A percentile compares a stretch with the other conserved stretches of the same genome.
Conservation (phyloP, 495 filamentous ascomycete species). For the Talaromyces adpressus region DNA sequence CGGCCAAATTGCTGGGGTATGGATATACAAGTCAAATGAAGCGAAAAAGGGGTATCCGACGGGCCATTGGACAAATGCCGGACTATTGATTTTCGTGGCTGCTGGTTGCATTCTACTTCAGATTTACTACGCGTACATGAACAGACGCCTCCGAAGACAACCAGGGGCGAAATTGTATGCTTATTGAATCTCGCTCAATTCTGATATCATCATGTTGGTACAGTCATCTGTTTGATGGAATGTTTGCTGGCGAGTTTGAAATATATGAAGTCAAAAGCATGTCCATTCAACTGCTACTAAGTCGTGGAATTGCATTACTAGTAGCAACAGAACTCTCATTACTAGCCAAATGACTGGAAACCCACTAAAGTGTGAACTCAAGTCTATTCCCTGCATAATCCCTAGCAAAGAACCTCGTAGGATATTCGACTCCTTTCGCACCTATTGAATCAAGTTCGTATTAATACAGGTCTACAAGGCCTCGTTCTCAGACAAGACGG, state of each 20-base stretch:
- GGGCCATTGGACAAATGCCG: constrained; percentile 51
- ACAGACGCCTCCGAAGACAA: constrained; percentile 10
- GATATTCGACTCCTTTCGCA: constrained; percentile 49
- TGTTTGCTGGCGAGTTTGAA: not conserved
- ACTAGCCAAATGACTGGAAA: not conserved
- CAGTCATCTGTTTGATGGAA: not conserved
- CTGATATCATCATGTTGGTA: not conserved
- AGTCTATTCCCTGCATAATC: constrained; percentile 57
- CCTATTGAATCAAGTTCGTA: constrained; percentile 24
- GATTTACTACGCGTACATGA: constrained; percentile 32
- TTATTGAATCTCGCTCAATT: constrained; percentile 2
- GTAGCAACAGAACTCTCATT: not conserved
- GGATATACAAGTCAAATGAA: constrained; percentile 64
- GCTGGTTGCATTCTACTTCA: constrained; percentile 29
- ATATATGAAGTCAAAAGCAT: not conserved
- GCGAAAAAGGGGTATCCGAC: constrained; percentile 56
- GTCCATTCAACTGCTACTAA: not conserved
- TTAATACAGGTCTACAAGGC: not conserved
- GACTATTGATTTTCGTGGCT: constrained; percentile 34
- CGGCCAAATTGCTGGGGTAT: constrained; percentile 65
- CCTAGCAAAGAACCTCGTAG: constrained; percentile 53
- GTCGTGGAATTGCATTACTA: not conserved
- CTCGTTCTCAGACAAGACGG: not conserved
- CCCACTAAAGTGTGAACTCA: constrained; percentile 48
- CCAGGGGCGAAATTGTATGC: not conserved